These are phyloP conservation scores for Trichoderma sp. DNA, from an alignment of 2,329 filamentous ascomycete species.

Conservation along the genomic window DNA sequence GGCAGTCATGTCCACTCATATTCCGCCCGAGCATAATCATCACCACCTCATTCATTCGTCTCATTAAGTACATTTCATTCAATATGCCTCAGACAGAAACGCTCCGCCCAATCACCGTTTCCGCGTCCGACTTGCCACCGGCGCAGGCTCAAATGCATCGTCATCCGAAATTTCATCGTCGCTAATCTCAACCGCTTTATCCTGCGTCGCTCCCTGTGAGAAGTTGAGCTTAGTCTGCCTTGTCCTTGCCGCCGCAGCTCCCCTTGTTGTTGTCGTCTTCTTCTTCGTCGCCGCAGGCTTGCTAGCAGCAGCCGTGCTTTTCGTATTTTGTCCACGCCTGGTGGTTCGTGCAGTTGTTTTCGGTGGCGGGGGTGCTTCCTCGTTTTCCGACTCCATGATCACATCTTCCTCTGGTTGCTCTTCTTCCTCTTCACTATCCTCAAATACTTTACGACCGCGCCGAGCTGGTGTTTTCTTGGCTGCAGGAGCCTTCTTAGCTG, in stretches of 20 bases:
- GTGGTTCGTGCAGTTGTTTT: slow-evolving; percentile 37
- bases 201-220: slow-evolving; percentile 41
- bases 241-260: slow-evolving; percentile 20
- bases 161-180: slow-evolving; percentile 64
- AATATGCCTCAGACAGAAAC: neutral
- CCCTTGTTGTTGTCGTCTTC: slow-evolving; percentile 24
- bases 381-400: slow-evolving; percentile 53
- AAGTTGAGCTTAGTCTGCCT: slow-evolving; percentile 37
- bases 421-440: slow-evolving; percentile 45
- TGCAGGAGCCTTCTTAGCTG: slow-evolving; percentile 25
- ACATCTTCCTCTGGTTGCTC: slow-evolving; percentile 47
- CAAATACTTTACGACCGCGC: slow-evolving; percentile 38
- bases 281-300: slow-evolving; percentile 24
- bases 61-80: slow-evolving; percentile 28
- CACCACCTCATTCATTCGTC: slow-evolving; percentile 22
- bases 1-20: neutral
- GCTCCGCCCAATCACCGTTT: slow-evolving; percentile 25
- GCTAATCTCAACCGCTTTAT: slow-evolving; percentile 56
- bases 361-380: slow-evolving; percentile 36
- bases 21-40: neutral
- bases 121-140: slow-evolving; percentile 34
- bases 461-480: slow-evolving; percentile 45
- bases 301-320: slow-evolving; percentile 22
- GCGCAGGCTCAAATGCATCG: slow-evolving; percentile 59
- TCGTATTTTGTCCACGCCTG: slow-evolving; percentile 24